Evolutionary conservation across 768 basidiomycete species (phyloP).

Genomic region (Auriscalpium microsporum): DNA sequence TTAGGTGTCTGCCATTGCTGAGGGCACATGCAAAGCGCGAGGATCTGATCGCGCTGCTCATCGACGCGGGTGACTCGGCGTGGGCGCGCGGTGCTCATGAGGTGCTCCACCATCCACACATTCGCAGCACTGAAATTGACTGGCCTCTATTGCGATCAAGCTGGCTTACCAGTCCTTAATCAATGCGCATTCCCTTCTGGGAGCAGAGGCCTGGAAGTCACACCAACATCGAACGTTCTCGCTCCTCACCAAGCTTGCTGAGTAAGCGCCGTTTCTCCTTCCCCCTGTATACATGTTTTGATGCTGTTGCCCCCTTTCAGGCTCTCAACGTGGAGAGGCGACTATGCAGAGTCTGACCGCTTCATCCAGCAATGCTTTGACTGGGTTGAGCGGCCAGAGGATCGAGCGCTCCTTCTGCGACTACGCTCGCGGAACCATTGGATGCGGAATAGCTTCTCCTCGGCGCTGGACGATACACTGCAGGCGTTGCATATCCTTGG

Average conservation of each 20-base stretch:
- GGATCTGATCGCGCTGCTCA: constrained; percentile 49
- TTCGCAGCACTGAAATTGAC: neutral
- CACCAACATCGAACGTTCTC: constrained; percentile 42
- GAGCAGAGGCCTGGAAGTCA: constrained; percentile 43
- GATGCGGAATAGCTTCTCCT: constrained; percentile 45
- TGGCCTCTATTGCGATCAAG: constrained; percentile 23
- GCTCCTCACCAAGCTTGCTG: constrained; percentile 49
- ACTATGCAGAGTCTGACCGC: constrained; percentile 42
- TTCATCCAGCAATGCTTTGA: constrained; percentile 47
- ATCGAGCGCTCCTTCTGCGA: constrained; percentile 47
- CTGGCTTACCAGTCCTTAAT: constrained; percentile 54
- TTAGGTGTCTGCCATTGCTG: constrained; percentile 53
- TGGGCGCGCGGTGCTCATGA: constrained; percentile 70
- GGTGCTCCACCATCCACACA: constrained; percentile 26
- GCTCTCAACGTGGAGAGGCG: constrained; percentile 59
- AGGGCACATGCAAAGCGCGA: constrained; percentile 54
- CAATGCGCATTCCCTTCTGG: constrained; percentile 49
- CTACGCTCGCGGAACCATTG: constrained; percentile 58
- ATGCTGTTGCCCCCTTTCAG: constrained; percentile 21
- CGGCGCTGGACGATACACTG: constrained; percentile 51
- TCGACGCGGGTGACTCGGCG: constrained; percentile 64
- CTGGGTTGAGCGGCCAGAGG: constrained; percentile 42
- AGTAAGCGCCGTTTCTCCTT: constrained; percentile 34
- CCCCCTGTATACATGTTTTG: neutral
- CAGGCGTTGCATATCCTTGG: constrained; percentile 53